These are phyloP conservation scores for Syncephalastrum monosporum DNA, from an alignment of 371 early-diverging fungal species.

Conservation along the genomic window DNA sequence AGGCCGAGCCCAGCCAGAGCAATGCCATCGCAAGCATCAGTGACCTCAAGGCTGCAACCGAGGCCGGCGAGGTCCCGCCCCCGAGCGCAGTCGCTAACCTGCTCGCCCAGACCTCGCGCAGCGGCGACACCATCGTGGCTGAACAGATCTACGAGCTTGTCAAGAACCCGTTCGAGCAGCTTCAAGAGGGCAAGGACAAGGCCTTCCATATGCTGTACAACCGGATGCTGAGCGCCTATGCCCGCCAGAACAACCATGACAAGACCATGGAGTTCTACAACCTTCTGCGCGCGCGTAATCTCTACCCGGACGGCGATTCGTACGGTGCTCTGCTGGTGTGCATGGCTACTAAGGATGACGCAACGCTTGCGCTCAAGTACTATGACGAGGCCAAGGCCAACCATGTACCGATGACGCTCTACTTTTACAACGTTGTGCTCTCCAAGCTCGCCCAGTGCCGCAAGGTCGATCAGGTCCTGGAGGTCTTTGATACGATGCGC, in stretches of 20 bases:
- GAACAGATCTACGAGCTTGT: slow-evolving; percentile 30
- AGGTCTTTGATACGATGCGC: slow-evolving; percentile 59
- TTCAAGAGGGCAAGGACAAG: not conserved
- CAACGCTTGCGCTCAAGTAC: slow-evolving; percentile 51
- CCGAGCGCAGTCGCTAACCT: too few species aligned
- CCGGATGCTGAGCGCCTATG: slow-evolving; percentile 56
- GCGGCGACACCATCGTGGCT: slow-evolving; percentile 3
- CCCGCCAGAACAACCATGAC: slow-evolving; percentile 39
- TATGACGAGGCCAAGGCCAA: slow-evolving; percentile 55
- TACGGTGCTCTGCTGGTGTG: slow-evolving; percentile 51
- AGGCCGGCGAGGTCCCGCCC: too few species aligned
- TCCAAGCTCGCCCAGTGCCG: slow-evolving; percentile 60
- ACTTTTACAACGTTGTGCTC: slow-evolving; percentile 63
- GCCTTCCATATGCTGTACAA: slow-evolving; percentile 33
- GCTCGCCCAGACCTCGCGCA: too few species aligned
- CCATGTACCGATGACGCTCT: slow-evolving; percentile 57
- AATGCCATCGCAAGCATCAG: not conserved
- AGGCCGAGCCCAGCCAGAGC: not conserved
- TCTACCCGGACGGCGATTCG: slow-evolving; percentile 47
- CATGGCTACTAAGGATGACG: slow-evolving; percentile 53
- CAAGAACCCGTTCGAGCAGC: slow-evolving; percentile 12
- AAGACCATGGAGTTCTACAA: slow-evolving; percentile 49
- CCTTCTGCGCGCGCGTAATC: slow-evolving; percentile 29
- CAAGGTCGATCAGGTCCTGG: slow-evolving; percentile 50
- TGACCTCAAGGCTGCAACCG: too few species aligned